Base-by-base conservation (phyloP, 495 filamentous ascomycete genomes). In the Hamigera avellanea region DNA sequence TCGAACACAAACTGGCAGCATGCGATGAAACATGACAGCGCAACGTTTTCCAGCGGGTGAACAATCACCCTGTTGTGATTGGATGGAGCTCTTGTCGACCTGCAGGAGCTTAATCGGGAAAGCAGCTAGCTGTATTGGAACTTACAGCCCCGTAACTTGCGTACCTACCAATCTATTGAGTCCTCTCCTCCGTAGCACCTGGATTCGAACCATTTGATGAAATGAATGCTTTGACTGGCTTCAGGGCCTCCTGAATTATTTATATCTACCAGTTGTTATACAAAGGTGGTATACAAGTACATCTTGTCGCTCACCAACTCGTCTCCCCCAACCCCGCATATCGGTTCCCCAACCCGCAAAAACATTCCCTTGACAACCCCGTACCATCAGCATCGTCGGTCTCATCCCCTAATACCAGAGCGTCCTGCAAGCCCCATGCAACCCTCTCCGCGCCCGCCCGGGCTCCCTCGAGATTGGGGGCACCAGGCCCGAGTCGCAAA, bases 401-500 rank as follows among this genome's bases (percentile, higher is more conserved):
- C n/a, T n/a, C n/a, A n/a, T 38, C 38, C 37, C 37, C 39, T 37
- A 26, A 48, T 46, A 19, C 53, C 31, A 68, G 33, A 8, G 71
- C 46, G 43, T 75, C 72, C 42, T 72, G 64, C 42, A 78, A 57
- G 1, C 64, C 66, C 74, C 72, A 78, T 6, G 71, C 64, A 29
- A 81, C 67, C 35, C 75, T 57, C 56, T 81, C 76, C 2, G 76
- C 75, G 3, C 75, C 75, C 27, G 72, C 48, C 36, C 74, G 67
- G n/a, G 75, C 73, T 4, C 76, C 76, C 36, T 76, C 76, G 2
- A 81, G 57, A 53, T 80, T 80, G 12, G 66, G 67, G 1, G 74
- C 75, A 9, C 65, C 71, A 19, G 75, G 78, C 2, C 78, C 76
- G 5, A 80, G 53, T 19, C 73, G 60, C 27, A 81, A 45, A 5